phyloP scores from a whole-genome alignment of 176 grass and related monocot genomes.

The Oryza glumipatula region DNA sequence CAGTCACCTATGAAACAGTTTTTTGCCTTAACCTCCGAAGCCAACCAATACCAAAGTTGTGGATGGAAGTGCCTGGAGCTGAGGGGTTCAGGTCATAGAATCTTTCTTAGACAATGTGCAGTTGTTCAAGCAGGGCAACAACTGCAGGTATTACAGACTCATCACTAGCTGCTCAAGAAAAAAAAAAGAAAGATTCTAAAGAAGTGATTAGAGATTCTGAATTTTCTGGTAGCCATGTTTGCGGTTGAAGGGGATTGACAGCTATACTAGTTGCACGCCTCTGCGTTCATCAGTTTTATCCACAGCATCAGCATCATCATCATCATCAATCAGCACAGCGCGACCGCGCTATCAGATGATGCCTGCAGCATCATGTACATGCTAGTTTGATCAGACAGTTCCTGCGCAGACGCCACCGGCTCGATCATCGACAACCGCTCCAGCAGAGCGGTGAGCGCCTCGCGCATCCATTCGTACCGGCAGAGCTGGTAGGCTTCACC shows the following conservation, averaged over 20 bases:
- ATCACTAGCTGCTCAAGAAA: background rate
- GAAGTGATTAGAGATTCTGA: conserved; percentile 17
- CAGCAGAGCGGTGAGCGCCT: conserved; percentile 71
- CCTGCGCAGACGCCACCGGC: conserved; percentile 23
- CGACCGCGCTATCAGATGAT: conserved; percentile 53
- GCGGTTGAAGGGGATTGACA: conserved; percentile 3
- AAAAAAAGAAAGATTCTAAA: conserved; percentile 19
- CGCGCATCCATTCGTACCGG: conserved; percentile 90
- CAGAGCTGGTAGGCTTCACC: conserved; percentile 67
- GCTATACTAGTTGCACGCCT: background rate
- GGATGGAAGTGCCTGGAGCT: conserved; percentile 15
- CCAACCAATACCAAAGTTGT: conserved; percentile 34
- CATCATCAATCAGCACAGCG: conserved; percentile 51
- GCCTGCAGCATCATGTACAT: conserved; percentile 73
- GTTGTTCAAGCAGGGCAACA: conserved; percentile 20
- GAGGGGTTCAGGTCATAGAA: conserved; percentile 16
- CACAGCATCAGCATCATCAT: conserved; percentile 4
- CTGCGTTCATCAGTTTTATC: conserved; percentile 36
- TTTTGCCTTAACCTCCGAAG: conserved; percentile 20
- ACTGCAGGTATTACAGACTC: conserved; percentile 23
- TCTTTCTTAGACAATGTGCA: conserved; percentile 6
- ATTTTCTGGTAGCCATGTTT: conserved; percentile 21
- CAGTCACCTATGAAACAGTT: background rate
- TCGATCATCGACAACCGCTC: conserved; percentile 44
- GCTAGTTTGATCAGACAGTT: conserved; percentile 42